A percentile compares a stretch with the other conserved stretches of the same genome.
Conservation (phyloP, 352 stramenopile species). For the Phytopythium mirpurense region DNA sequence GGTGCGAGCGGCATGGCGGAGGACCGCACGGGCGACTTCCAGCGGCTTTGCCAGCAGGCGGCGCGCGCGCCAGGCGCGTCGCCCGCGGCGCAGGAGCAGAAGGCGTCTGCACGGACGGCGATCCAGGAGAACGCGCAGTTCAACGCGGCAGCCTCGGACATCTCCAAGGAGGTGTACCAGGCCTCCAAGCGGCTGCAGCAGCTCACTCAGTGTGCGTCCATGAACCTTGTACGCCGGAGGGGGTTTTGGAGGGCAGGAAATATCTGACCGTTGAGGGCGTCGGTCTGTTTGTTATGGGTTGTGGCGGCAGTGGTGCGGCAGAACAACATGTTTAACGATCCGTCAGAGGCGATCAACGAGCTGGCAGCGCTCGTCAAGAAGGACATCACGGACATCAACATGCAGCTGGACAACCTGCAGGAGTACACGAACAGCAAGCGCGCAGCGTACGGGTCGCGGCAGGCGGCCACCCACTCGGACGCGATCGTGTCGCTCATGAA, state of each 20-base stretch:
- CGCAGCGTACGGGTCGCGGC: constrained; percentile 42
- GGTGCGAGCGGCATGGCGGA: constrained; percentile 44
- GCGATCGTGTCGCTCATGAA: constrained; percentile 85
- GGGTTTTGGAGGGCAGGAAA: too few relatives aligned
- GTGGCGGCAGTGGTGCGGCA: constrained; percentile 60
- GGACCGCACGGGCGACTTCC: constrained; percentile 71
- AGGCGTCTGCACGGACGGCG: constrained; percentile 33
- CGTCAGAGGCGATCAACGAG: constrained; percentile 80
- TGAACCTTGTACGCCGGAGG: too few relatives aligned
- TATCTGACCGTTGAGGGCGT: not conserved
- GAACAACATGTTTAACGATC: constrained; percentile 90
- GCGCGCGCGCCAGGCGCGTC: constrained; percentile 24
- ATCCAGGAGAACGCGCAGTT: constrained; percentile 77
- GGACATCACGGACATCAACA: constrained; percentile 85
- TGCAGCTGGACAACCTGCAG: constrained; percentile 79
- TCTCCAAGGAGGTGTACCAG: constrained; percentile 81
- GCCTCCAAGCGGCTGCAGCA: constrained; percentile 78
- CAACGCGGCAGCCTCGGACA: constrained; percentile 71
- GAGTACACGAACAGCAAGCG: constrained; percentile 76
- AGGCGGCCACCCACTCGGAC: constrained; percentile 77
- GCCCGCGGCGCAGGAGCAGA: constrained; percentile 24
- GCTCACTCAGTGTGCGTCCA: constrained; percentile 58
- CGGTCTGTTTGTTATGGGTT: not conserved
- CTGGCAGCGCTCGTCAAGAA: constrained; percentile 79
- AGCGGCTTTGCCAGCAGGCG: constrained; percentile 55